A percentile compares a stretch with the other conserved stretches of the same genome.
Evolutionary conservation across 1,284 basidiomycete species (phyloP).

Genomic region (Moesziomyces globuligerus): DNA sequence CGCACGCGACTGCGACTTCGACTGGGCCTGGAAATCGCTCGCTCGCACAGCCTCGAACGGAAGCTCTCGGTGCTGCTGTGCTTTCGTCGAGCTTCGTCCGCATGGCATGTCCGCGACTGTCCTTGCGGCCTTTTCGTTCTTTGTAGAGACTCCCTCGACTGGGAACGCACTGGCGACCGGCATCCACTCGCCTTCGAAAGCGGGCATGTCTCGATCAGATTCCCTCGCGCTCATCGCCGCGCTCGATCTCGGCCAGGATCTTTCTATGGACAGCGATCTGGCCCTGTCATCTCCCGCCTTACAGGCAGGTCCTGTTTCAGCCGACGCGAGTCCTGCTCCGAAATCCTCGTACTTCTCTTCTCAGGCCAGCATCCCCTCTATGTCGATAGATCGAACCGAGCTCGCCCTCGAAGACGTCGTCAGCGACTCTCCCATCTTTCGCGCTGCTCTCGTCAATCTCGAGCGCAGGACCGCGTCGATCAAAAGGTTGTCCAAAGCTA

Average conservation of each 20-base stretch:
- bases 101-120: constrained; percentile 9
- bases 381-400: constrained; percentile 51
- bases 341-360: neutral
- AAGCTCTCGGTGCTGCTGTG: constrained; percentile 33
- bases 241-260: constrained; percentile 16
- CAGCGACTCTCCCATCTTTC: constrained; percentile 55
- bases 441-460: constrained; percentile 55
- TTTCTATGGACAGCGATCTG: neutral
- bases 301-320: neutral
- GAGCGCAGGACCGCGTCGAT: constrained; percentile 46
- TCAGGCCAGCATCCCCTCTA: neutral
- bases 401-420: constrained; percentile 40
- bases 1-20: constrained; percentile 43
- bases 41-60: constrained; percentile 1
- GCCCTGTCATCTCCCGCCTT: neutral
- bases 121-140: constrained; percentile 35
- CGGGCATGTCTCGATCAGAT: constrained; percentile 16
- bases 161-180: neutral
- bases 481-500: constrained; percentile 42
- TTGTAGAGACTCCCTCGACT: constrained; percentile 21
- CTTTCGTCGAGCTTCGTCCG: constrained; percentile 42
- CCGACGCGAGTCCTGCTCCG: neutral
- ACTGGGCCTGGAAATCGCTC: constrained; percentile 45
- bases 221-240: constrained; percentile 36
- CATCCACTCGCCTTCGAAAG: neutral